Evolutionary conservation across 768 basidiomycete species (phyloP), one percentile per base, ranked within the genome.

Genomic region (Serendipita vermifera): DNA sequence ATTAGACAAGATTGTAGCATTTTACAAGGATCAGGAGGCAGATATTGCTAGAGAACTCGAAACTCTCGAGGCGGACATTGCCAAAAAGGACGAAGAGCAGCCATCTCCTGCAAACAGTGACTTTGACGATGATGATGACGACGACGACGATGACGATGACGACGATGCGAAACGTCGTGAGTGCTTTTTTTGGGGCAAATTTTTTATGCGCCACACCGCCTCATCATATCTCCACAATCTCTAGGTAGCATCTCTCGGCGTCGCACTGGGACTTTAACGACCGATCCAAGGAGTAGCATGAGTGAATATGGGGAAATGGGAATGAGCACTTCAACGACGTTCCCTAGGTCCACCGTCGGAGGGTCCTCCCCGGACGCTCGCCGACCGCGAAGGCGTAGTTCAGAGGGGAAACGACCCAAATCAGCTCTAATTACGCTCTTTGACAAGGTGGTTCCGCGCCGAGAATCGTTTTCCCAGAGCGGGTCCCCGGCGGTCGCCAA

Each of bases 21-120:
- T 98, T 67, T 98, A 97, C 67, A 75, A 77, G 43, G 63, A 68
- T 2, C 88, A 93, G 68, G 83, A 87, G 64, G 76, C 73, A 40
- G 86, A 92, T 48, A 69, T 96, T 1, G 62, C 77, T 3, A 75
- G 76, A 1, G 83, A 85, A 31, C 68, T 85, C 3, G 67, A 69
- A 0, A 75, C 77, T 22, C 65, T 88, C 56, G 80, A 84, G 62
- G 73, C 72, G 20, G 73, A 79, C 27, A 73, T 86, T 2, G 62
- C 68, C 20, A 67, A 73, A 62, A 81, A 82, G 63, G 86, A 88
- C 57, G 78, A 78, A 51, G 0, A 83, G 83, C 0, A 64, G 80
- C 26, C 70, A 69, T n/a, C 48, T 43, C 6, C 55, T 55, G 5
- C 74, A 66, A 0, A 76, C 70, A 38, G 38, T 20, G 72, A 75